Percentiles rank a stretch among this genome's conserved stretches.
Conservation (phyloP, 768 basidiomycete species). For the Calvatia gigantea region DNA sequence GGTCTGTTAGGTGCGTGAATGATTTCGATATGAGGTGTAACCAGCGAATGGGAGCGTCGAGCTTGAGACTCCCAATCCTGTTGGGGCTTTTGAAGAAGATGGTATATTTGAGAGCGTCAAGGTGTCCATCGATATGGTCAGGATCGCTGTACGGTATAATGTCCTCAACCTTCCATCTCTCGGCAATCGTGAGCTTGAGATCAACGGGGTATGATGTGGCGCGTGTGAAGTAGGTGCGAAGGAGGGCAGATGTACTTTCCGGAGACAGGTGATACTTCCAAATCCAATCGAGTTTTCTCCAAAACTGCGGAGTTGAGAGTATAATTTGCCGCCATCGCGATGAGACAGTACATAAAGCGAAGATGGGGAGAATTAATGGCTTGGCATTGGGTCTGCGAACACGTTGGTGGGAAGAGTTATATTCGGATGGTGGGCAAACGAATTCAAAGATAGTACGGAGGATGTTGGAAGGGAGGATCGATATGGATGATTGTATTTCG, state of each 20-base stretch:
- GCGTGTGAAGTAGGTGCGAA: constrained; percentile 9
- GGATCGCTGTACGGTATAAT: background rate
- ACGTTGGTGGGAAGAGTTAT: constrained; percentile 7
- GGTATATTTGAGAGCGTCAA: background rate
- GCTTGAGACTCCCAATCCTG: constrained; percentile 1
- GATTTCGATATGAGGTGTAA: constrained; percentile 1
- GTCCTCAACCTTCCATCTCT: constrained; percentile 9
- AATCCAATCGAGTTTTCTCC: constrained; percentile 7
- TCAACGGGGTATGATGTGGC: background rate
- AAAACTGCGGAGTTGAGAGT: constrained; percentile 1
- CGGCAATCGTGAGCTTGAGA: constrained; percentile 7
- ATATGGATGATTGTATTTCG: background rate
- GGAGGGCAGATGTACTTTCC: background rate
- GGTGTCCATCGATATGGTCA: background rate
- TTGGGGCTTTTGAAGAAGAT: background rate
- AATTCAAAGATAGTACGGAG: constrained; percentile 1
- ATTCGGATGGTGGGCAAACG: constrained; percentile 11
- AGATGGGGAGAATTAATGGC: constrained; percentile 2
- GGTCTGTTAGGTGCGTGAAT: background rate
- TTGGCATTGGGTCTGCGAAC: constrained; percentile 1
- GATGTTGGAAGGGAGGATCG: constrained; percentile 4
- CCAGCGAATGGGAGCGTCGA: constrained; percentile 5
- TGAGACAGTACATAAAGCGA: constrained; percentile 4
- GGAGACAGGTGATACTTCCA: constrained; percentile 8
- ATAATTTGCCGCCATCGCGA: constrained; percentile 1